Percentiles rank a stretch among this genome's conserved stretches.
phyloP scores from a whole-genome alignment of 169 alveolate species.

The Eimeria maxima region DNA sequence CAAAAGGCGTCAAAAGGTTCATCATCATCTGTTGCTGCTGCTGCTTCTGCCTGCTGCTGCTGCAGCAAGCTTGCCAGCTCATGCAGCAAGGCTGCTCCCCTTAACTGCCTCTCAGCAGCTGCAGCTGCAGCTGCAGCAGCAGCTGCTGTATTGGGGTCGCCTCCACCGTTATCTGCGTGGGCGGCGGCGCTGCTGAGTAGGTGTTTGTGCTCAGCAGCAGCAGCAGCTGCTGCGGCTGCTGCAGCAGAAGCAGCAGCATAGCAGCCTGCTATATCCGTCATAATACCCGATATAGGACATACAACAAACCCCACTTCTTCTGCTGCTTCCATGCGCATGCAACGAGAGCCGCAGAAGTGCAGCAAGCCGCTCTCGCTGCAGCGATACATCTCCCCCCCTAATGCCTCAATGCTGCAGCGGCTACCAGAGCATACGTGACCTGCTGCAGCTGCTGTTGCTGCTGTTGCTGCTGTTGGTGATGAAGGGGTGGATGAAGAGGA shows the following conservation, averaged over 20 bases:
- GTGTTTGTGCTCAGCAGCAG: not conserved
- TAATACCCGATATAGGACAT: conserved; percentile 17
- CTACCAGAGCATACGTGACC: not conserved
- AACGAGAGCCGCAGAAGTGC: conserved; percentile 44
- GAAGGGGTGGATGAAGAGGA: not conserved
- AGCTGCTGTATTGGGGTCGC: not conserved
- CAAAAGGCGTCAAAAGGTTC: not conserved
- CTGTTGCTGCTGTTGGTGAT: conserved; percentile 35
- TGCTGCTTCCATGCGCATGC: conserved; percentile 45
- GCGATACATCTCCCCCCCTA: not conserved
- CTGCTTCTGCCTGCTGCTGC: conserved; percentile 64
- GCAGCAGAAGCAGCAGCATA: not conserved
- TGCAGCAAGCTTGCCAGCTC: conserved; percentile 35
- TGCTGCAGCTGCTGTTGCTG: conserved; percentile 20
- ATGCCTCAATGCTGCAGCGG: conserved; percentile 2
- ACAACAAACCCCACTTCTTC: conserved; percentile 14
- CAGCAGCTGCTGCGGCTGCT: too few relatives aligned
- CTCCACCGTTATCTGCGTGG: not conserved
- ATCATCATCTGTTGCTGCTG: not conserved
- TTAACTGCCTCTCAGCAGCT: not conserved
- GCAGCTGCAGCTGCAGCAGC: conserved; percentile 33
- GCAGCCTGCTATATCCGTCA: conserved; percentile 48
- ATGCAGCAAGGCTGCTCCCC: not conserved
- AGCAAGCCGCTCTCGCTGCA: conserved; percentile 44
- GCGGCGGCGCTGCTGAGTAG: not conserved